Evolutionary conservation across 2,329 filamentous ascomycete species (phyloP), one percentile per base, ranked within the genome.

Genomic region (Colletotrichum cuscutae): DNA sequence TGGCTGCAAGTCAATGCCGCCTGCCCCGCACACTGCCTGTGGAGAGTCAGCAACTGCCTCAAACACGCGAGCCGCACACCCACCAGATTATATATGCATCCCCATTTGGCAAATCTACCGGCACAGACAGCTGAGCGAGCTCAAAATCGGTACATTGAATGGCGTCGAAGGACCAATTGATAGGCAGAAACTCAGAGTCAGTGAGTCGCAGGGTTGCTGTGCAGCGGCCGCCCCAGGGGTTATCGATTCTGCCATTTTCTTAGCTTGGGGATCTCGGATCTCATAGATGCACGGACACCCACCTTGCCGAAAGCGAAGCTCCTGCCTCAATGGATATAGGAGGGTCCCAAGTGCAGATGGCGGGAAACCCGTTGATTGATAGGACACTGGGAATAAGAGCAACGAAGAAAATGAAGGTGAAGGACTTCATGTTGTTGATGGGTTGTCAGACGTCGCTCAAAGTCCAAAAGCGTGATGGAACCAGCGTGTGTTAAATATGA

Each of bases 281-380:
- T 53, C n/a, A 53, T 11, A 53, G 19, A 24, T n/a, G 22, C 13
- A n/a, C 42, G n/a, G 22, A 62, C 24, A 62, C 59, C 42, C 9
- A 63, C 60, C 60, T 52, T 28, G 26, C 26, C 9, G 60, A 63
- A 53, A 63, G 60, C 13, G 8, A n/a, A 15, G 22, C 26, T 11
- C 42, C 60, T 8, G 42, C 60, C 60, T 26, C 15, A 8, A 63
- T 19, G 13, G 60, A 53, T n/a, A 63, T 63, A 6, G 42, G 60
- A 61, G 60, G 60, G 52, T 63, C 60, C 37, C 9, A 63, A 28
- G 60, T 63, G 15, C 26, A 63, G 52, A 63, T 63, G 4, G 60
- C 60, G 30, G 26, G 60, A 28, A 63, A 63, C 12, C 60, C 9
- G 52, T 63, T 63, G 5, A 63, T 63, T 3, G 24, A 63, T 42